Evolutionary conservation across 805 yeast species (phyloP).

Genomic region (Candida alai): DNA sequence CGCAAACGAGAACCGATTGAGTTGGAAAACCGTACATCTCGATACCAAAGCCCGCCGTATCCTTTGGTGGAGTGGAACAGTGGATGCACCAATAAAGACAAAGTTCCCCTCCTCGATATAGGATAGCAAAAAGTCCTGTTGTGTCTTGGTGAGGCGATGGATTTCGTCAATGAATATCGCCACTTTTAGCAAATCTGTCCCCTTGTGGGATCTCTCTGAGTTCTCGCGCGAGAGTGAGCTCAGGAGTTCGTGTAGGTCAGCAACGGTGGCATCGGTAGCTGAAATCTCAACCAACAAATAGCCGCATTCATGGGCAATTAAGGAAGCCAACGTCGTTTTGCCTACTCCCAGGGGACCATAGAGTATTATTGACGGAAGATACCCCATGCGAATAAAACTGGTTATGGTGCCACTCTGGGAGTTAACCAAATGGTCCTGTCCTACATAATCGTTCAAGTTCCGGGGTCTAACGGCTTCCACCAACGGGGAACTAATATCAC

Average conservation of each 20-base stretch:
- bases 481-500: conserved; percentile 20
- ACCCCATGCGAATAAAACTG: conserved; percentile 60
- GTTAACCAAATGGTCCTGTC: conserved; percentile 72
- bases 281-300: conserved; percentile 73
- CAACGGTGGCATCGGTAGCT: conserved; percentile 71
- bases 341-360: conserved; percentile 98
- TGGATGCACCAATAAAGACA: conserved; percentile 90
- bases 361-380: conserved; percentile 78
- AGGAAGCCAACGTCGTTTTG: conserved; percentile 79
- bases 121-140: conserved; percentile 85
- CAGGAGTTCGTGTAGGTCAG: conserved; percentile 62
- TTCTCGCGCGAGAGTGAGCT: conserved; percentile 44
- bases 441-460: conserved; percentile 65
- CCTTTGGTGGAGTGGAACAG: conserved; percentile 85
- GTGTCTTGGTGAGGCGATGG: conserved; percentile 80
- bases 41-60: conserved; percentile 79
- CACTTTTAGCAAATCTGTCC: conserved; percentile 19
- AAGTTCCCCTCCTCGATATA: conserved; percentile 81
- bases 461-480: conserved; percentile 85
- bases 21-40: conserved; percentile 75
- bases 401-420: conserved; percentile 61
- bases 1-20: conserved; percentile 46
- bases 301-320: conserved; percentile 52
- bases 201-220: conserved; percentile 41
- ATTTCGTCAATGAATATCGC: conserved; percentile 89